phyloP scores from a whole-genome alignment of 441 rosid species.

The Kokia cookei region DNA sequence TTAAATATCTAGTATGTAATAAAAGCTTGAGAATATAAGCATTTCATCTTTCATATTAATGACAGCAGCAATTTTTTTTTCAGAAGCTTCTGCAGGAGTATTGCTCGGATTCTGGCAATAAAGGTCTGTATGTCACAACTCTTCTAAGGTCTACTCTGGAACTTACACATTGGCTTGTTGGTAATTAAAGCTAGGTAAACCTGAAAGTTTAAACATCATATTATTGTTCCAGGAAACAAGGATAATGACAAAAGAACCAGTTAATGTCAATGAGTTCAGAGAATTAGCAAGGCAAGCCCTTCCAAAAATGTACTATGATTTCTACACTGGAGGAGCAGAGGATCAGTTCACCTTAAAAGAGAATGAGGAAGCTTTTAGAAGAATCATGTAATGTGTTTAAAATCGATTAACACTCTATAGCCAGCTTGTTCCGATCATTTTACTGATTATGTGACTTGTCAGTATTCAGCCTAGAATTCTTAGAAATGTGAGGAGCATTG shows the following conservation, averaged over 20 bases:
- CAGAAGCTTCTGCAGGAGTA: not conserved
- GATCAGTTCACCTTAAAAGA: slow-evolving; percentile 63
- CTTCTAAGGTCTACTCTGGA: not conserved
- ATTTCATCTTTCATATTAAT: not conserved
- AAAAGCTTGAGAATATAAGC: not conserved
- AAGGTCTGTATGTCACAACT: not conserved
- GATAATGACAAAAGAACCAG: slow-evolving; percentile 54
- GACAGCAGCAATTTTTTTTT: not conserved
- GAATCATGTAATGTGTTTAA: slow-evolving; percentile 43
- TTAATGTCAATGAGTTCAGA: slow-evolving; percentile 72
- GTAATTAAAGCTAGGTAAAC: not conserved
- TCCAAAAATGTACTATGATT: slow-evolving; percentile 78
- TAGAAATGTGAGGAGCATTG: slow-evolving; percentile 56
- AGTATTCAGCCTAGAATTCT: slow-evolving; percentile 74
- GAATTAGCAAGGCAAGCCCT: slow-evolving; percentile 61
- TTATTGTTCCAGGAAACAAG: slow-evolving; percentile 9
- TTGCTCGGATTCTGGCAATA: not conserved
- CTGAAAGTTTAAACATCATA: not conserved
- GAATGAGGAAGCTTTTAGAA: slow-evolving; percentile 54
- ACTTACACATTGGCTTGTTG: not conserved
- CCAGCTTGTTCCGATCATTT: not conserved
- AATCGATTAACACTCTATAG: not conserved
- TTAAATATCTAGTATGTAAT: not conserved
- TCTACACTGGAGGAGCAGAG: slow-evolving; percentile 70
- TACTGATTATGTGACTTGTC: slow-evolving; percentile 9